Conservation (phyloP, 108 stramenopile genomes). For the Nitzschia sp. region DNA sequence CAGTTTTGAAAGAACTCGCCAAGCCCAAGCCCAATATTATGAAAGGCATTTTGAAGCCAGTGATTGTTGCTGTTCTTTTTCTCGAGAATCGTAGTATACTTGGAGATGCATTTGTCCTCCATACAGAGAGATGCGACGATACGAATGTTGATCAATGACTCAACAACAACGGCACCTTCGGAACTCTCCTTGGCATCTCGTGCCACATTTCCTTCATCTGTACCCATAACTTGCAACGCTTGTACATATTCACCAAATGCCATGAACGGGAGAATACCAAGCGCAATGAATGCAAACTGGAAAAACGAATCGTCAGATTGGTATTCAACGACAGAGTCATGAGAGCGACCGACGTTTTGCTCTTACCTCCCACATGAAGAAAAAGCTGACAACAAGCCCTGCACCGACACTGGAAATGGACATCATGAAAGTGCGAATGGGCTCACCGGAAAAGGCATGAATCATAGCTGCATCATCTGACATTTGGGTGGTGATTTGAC, state of each 20-base stretch:
- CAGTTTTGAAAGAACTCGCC: constrained; percentile 31
- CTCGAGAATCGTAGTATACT: constrained; percentile 38
- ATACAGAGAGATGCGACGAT: constrained; percentile 63
- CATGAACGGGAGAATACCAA: constrained; percentile 61
- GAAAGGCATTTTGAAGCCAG: constrained; percentile 31
- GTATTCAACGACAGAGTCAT: constrained; percentile 46
- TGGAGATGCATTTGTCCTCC: constrained; percentile 32
- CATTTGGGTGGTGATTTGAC: constrained; percentile 63
- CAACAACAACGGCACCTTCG: constrained; percentile 60
- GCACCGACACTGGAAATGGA: constrained; percentile 50
- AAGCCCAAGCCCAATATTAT: constrained; percentile 27
- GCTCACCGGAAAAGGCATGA: constrained; percentile 62
- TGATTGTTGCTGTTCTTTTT: constrained; percentile 21
- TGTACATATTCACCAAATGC: constrained; percentile 67
- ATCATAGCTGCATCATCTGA: constrained; percentile 68
- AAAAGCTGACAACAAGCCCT: constrained; percentile 56
- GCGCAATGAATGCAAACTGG: constrained; percentile 39
- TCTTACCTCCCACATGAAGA: constrained; percentile 60
- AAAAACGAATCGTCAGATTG: constrained; percentile 5
- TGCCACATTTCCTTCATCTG: constrained; percentile 46
- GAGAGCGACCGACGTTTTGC: too few species aligned
- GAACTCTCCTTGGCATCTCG: constrained; percentile 35
- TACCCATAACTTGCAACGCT: constrained; percentile 64
- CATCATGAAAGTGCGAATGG: constrained; percentile 56
- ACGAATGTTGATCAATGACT: constrained; percentile 57